phyloP scores from a whole-genome alignment of 768 basidiomycete genomes.

The Lanmaoa rubissima region DNA sequence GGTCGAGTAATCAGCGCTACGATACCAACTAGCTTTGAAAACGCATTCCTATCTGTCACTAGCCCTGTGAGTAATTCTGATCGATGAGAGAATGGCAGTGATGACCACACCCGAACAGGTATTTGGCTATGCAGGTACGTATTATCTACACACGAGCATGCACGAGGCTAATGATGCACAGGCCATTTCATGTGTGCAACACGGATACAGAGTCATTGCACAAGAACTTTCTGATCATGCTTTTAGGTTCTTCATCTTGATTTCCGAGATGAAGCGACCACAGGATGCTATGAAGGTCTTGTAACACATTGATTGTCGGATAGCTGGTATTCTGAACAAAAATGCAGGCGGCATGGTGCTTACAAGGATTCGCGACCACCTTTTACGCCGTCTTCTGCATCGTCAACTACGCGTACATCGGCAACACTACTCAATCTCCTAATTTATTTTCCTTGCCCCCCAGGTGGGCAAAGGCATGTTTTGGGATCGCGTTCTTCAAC shows the following conservation, averaged over 20 bases:
- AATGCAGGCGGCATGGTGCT: conserved; percentile 43
- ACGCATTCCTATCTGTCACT: conserved; percentile 17
- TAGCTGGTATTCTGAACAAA: background rate
- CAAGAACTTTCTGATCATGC: conserved; percentile 1
- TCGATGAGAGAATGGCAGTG: background rate
- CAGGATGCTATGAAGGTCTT: conserved; percentile 55
- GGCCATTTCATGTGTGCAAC: conserved; percentile 50
- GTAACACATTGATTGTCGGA: conserved; percentile 16
- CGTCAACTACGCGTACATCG: conserved; percentile 46
- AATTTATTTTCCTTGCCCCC: conserved; percentile 6
- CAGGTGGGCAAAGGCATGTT: conserved; percentile 49
- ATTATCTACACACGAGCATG: background rate
- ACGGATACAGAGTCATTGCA: background rate
- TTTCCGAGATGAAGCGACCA: conserved; percentile 53
- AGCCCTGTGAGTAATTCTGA: background rate
- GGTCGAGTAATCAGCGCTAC: conserved; percentile 31
- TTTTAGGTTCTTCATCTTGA: conserved; percentile 54
- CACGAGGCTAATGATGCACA: conserved; percentile 14
- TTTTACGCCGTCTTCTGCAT: conserved; percentile 50
- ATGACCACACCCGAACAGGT: background rate
- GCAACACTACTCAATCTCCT: conserved; percentile 28
- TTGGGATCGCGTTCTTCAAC: conserved; percentile 48
- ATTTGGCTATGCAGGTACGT: conserved; percentile 10
- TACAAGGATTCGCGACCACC: conserved; percentile 51
- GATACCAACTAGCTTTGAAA: conserved; percentile 40